Conservation (phyloP, 2,329 filamentous ascomycete species). For the Penicillium janthinellum region DNA sequence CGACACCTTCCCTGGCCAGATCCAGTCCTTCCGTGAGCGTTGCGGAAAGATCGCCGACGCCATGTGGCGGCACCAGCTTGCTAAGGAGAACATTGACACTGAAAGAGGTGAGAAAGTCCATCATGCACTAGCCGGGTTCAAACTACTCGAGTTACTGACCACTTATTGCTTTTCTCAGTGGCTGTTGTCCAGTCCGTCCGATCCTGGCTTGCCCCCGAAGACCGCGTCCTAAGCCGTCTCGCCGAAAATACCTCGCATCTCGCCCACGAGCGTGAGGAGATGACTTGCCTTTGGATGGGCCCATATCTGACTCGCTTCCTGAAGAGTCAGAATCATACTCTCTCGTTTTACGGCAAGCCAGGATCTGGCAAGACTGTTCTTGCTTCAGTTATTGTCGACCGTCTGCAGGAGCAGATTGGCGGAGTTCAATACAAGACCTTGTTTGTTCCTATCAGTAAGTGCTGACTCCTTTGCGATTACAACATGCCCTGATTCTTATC, state of each 20-base stretch:
- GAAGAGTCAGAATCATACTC: conserved; percentile 46
- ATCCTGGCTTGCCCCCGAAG: conserved; percentile 50
- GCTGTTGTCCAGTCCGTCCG: conserved; percentile 36
- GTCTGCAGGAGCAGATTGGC: conserved; percentile 41
- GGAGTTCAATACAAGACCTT: conserved; percentile 39
- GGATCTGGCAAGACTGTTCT: conserved; percentile 45
- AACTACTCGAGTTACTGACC: neutral
- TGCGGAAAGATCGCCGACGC: conserved; percentile 40
- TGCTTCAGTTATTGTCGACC: conserved; percentile 43
- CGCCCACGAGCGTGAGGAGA: conserved; percentile 50
- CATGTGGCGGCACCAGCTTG: conserved; percentile 46
- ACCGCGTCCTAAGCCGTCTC: conserved; percentile 48
- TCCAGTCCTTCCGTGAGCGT: conserved; percentile 39
- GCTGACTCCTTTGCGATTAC: neutral
- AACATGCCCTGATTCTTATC: neutral
- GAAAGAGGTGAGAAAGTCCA: conserved; percentile 28
- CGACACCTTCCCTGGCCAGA: conserved; percentile 39
- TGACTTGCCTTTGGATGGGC: conserved; percentile 58
- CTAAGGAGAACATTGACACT: conserved; percentile 34
- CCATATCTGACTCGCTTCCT: conserved; percentile 53
- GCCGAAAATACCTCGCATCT: conserved; percentile 46
- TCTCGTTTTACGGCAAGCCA: conserved; percentile 48
- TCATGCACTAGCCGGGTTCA: neutral
- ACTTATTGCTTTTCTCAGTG: conserved; percentile 16
- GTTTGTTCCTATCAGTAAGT: conserved; percentile 41